Conservation (phyloP, 176 grass and related monocot species). For the Pontederia crassipes region DNA sequence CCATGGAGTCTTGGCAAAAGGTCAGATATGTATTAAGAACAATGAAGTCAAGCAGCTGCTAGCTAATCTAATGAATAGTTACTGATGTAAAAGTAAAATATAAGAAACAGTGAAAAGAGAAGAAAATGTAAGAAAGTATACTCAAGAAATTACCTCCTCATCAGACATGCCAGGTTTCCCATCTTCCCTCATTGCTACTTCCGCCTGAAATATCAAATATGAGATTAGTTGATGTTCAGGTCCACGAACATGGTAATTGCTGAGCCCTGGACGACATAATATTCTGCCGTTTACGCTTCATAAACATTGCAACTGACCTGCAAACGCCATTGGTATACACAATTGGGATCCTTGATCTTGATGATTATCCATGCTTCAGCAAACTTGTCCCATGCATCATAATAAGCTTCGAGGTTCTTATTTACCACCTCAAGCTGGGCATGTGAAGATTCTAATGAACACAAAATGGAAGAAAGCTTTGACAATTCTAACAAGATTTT, state of each 20-base stretch:
- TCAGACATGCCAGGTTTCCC: slow-evolving; percentile 96
- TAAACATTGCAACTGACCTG: slow-evolving; percentile 40
- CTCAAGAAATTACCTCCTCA: slow-evolving; percentile 48
- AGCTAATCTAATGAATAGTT: neutral
- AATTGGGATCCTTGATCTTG: slow-evolving; percentile 88
- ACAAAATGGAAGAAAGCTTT: neutral
- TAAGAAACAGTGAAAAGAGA: neutral
- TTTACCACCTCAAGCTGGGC: slow-evolving; percentile 81
- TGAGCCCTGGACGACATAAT: neutral
- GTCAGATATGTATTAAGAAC: neutral
- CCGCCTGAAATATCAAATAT: slow-evolving; percentile 57
- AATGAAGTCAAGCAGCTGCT: neutral
- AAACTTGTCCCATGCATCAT: slow-evolving; percentile 92
- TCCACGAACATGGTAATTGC: slow-evolving; percentile 8
- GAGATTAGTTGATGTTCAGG: slow-evolving; percentile 6
- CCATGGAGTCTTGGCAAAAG: neutral
- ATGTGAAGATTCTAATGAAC: slow-evolving; percentile 9
- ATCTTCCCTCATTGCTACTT: slow-evolving; percentile 86
- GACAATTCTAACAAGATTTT: too few species aligned
- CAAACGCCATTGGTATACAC: slow-evolving; percentile 83
- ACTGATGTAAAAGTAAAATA: neutral
- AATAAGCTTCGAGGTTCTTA: slow-evolving; percentile 76
- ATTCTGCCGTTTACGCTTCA: neutral
- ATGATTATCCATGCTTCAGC: slow-evolving; percentile 91
- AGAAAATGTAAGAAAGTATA: neutral